Evolutionary conservation across 805 yeast species (phyloP).

Genomic region (Saturnispora hagleri): DNA sequence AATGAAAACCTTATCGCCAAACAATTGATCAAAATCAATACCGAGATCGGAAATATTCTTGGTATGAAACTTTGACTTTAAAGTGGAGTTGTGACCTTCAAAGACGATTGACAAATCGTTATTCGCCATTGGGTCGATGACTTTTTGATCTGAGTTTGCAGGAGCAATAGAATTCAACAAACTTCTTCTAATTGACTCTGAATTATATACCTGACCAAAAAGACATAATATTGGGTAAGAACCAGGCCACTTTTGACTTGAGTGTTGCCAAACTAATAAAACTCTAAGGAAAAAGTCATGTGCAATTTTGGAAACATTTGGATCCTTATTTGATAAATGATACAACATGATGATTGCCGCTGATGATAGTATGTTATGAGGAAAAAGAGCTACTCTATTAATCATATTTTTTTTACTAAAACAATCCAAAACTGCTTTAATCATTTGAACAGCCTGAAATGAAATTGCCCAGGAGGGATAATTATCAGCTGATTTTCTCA

Average conservation of each 20-base stretch:
- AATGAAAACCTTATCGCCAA: constrained; percentile 21
- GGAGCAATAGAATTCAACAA: constrained; percentile 12
- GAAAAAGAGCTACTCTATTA: constrained; percentile 31
- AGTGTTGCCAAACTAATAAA: constrained; percentile 27
- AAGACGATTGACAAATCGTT: constrained; percentile 6
- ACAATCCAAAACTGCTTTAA: constrained; percentile 51
- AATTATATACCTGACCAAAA: constrained; percentile 34
- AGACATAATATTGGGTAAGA: constrained; percentile 44
- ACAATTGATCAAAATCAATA: constrained; percentile 18
- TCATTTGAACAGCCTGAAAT: constrained; percentile 74
- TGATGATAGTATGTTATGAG: constrained; percentile 36
- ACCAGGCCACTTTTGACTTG: constrained; percentile 47
- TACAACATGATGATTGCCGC: constrained; percentile 64
- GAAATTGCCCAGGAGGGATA: constrained; percentile 71
- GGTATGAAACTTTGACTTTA: neutral
- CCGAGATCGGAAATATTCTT: constrained; percentile 10
- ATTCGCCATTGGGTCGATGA: constrained; percentile 5
- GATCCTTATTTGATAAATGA: constrained; percentile 36
- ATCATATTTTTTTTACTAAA: constrained; percentile 46
- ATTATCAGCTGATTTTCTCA: constrained; percentile 26
- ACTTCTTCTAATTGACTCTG: constrained; percentile 19
- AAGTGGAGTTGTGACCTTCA: neutral
- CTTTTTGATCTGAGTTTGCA: neutral
- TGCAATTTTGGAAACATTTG: constrained; percentile 19
- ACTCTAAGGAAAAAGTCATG: constrained; percentile 18